Percentiles rank a stretch among this genome's conserved stretches.
Conservation (phyloP, 257 asterid species). For the Vinca minor region DNA sequence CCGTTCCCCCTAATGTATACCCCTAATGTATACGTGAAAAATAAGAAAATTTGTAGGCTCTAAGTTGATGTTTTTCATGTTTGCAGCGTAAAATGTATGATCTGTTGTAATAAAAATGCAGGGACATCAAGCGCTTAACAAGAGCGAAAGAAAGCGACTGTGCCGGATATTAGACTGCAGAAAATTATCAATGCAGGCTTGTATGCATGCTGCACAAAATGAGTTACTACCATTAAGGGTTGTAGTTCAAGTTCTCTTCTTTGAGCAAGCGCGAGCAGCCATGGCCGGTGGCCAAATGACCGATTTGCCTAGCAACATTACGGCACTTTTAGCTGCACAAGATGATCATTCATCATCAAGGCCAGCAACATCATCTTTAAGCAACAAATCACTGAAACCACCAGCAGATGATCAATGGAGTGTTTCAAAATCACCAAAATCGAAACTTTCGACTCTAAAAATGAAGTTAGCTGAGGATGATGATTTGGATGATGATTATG, state of each 20-base stretch:
- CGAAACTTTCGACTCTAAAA: constrained; percentile 55
- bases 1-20: too few relatives aligned
- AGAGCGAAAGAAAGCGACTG: constrained; percentile 65
- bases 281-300: constrained; percentile 51
- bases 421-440: constrained; percentile 55
- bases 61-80: too few relatives aligned
- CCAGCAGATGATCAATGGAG: constrained; percentile 73
- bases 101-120: constrained; percentile 23
- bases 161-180: constrained; percentile 70
- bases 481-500: constrained; percentile 33
- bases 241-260: constrained; percentile 83
- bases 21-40: too few relatives aligned
- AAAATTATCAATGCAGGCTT: constrained; percentile 60
- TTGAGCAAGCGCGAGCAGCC: constrained; percentile 82
- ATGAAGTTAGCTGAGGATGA: constrained; percentile 75
- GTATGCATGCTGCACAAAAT: constrained; percentile 91
- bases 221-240: constrained; percentile 80
- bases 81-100: too few relatives aligned
- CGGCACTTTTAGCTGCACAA: constrained; percentile 58
- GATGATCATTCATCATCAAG: constrained; percentile 34
- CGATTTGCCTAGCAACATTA: constrained; percentile 60
- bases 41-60: too few relatives aligned
- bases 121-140: constrained; percentile 70
- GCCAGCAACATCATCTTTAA: constrained; percentile 25
- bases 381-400: constrained; percentile 19